Conservation (phyloP, 805 yeast genomes). For the Spathaspora girioi region DNA sequence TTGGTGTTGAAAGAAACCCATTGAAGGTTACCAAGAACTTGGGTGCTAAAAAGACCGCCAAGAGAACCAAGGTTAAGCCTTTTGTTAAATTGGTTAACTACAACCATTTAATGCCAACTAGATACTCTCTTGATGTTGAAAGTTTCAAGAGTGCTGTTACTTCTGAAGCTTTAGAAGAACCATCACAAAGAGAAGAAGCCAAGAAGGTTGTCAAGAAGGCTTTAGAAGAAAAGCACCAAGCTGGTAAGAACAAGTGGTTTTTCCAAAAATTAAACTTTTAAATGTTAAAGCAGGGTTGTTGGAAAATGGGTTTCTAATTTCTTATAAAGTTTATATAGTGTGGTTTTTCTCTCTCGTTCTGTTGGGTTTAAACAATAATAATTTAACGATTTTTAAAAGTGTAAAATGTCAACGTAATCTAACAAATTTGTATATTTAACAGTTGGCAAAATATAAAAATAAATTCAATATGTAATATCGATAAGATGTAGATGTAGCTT, state of each 20-base stretch:
- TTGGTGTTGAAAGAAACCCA: conserved; percentile 99
- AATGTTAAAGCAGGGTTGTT: conserved; percentile 13
- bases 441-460: not conserved
- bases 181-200: conserved; percentile 98
- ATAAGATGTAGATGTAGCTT: not conserved
- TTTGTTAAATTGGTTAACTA: conserved; percentile 98
- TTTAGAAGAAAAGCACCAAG: conserved; percentile 98
- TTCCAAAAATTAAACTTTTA: conserved; percentile 96
- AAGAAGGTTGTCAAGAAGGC: conserved; percentile 98
- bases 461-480: not conserved
- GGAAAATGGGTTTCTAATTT: not conserved
- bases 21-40: conserved; percentile 91
- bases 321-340: not conserved
- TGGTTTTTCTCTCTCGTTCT: conserved; percentile 1
- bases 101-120: conserved; percentile 99
- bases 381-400: not conserved
- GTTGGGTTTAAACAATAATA: not conserved
- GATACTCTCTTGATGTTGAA: conserved; percentile 97
- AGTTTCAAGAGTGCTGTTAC: conserved; percentile 87
- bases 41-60: conserved; percentile 94
- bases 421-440: not conserved
- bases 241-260: conserved; percentile 99
- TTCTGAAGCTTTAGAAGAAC: conserved; percentile 93
- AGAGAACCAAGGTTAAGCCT: conserved; percentile 98
- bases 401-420: not conserved